These are phyloP conservation scores for Phytophthora constricta DNA, from an alignment of 352 stramenopile species.

Conservation along the genomic window DNA sequence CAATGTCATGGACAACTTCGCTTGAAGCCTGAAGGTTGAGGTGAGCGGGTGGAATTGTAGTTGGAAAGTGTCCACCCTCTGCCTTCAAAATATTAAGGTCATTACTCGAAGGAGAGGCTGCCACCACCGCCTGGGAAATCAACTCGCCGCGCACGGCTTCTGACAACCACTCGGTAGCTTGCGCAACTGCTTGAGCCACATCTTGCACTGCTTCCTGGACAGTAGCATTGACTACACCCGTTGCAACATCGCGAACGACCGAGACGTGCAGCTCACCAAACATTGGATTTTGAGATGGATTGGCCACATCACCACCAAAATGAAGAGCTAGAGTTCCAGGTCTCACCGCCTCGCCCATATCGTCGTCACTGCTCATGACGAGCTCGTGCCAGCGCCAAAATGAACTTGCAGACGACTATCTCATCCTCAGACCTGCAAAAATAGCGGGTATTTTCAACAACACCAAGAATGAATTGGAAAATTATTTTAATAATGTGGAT, in stretches of 20 bases:
- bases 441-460: conserved; percentile 24
- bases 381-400: conserved; percentile 12
- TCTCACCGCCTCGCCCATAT: conserved; percentile 1
- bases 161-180: conserved; percentile 26
- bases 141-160: conserved; percentile 16
- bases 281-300: too few relatives aligned
- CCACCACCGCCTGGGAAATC: conserved; percentile 19
- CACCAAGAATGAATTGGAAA: conserved; percentile 1
- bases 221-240: conserved; percentile 9
- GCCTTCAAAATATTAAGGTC: neutral
- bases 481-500: conserved; percentile 27
- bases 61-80: neutral
- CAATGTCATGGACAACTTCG: conserved; percentile 21
- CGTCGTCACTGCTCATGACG: conserved; percentile 10
- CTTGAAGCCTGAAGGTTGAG: neutral
- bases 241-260: conserved; percentile 16
- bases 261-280: conserved; percentile 9
- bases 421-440: conserved; percentile 40
- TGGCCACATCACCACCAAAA: neutral
- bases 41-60: neutral
- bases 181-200: conserved; percentile 19
- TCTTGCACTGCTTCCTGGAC: conserved; percentile 21
- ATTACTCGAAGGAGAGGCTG: neutral
- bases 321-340: conserved; percentile 15
- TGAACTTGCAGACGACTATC: conserved; percentile 18